Conservation (phyloP, 306 rosid species). For the Mucuna pruriens region DNA sequence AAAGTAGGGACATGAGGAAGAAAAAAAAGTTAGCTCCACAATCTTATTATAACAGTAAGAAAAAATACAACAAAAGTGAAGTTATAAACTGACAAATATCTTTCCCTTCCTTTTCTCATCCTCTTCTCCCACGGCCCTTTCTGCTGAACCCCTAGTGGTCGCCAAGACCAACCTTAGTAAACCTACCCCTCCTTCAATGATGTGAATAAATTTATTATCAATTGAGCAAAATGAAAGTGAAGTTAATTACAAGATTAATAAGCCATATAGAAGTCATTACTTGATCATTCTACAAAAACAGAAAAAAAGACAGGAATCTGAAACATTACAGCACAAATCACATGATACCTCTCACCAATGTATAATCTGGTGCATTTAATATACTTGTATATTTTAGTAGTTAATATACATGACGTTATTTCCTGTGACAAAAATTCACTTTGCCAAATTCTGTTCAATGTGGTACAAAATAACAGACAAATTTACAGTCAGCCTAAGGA, state of each 20-base stretch:
- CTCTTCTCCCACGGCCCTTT: background rate
- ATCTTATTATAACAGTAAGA: background rate
- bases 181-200: background rate
- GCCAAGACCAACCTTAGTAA: background rate
- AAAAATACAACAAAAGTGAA: background rate
- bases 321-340: background rate
- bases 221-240: background rate
- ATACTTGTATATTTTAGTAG: background rate
- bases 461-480: conserved; percentile 4
- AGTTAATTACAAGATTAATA: background rate
- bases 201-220: background rate
- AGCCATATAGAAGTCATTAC: conserved; percentile 1
- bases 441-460: background rate
- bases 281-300: background rate
- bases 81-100: background rate
- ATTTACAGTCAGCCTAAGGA: background rate
- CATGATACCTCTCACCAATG: conserved; percentile 15
- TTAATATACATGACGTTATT: background rate
- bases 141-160: background rate
- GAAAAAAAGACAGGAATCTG: background rate
- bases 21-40: background rate
- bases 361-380: background rate
- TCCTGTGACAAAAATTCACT: background rate
- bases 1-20: background rate
- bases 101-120: background rate